Evolutionary conservation across 179 eudicot species (phyloP), one percentile per base, ranked within the genome.

Genomic region (Nepenthes alata): DNA sequence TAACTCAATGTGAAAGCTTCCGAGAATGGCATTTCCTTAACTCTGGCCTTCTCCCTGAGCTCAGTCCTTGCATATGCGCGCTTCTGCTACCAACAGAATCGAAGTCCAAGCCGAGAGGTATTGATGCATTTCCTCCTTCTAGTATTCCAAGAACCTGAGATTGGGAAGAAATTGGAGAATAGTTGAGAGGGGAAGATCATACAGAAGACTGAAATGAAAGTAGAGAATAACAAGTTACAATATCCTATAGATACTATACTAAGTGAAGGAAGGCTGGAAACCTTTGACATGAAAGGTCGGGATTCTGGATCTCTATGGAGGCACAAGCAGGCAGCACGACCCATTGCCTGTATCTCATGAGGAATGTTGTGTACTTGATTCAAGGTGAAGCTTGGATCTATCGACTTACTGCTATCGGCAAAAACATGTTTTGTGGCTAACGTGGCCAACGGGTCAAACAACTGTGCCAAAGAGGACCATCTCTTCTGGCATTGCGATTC

Each of bases 241-340:
- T 12, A 67, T 38, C 48, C 25, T 25, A 9, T 41, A 41, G 8
- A 41, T 41, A 4, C 5, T 1, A 41, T 4, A 41, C 6, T 25
- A 41, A 41, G 8, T 0, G 39, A n/a, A 25, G 15, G 55, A 49
- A 55, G n/a, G 11, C 6, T 34, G 41, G 25, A 55, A 55, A 88
- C 96, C 96, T 89, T 89, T 59, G 97, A 83, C 91, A 87, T 89
- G 58, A 89, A 75, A 47, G 95, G 95, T 75, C 95, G 70, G 56
- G 74, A 62, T 48, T 84, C 84, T 35, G 97, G 97, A 83, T 89
- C 85, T 61, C 78, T 79, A 51, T 76, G 85, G 60, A 91, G 96
- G 74, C 97, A 91, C 70, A 88, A 70, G 62, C 73, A 80, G 59
- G 97, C 88, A 58, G 95, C 96, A 71, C 64, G 83, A 60, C 86